A percentile compares a stretch with the other conserved stretches of the same genome.
Evolutionary conservation across 2,329 filamentous ascomycete species (phyloP).

Genomic region (Alternaria consortialis): DNA sequence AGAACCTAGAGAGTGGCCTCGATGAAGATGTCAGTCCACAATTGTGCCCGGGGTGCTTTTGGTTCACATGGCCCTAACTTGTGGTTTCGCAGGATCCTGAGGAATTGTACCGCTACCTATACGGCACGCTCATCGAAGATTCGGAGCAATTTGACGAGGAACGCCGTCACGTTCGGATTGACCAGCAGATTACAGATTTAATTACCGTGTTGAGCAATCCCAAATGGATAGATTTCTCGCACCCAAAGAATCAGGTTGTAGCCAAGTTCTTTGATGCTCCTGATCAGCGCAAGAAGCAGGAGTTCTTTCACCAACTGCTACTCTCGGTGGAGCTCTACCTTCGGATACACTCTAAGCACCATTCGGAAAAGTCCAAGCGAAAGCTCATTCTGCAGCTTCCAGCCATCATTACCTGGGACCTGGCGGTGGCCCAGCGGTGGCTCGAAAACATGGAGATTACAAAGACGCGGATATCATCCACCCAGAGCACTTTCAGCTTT

Average conservation of each 20-base stretch:
- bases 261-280: constrained; percentile 73
- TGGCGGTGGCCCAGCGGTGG: constrained; percentile 79
- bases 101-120: constrained; percentile 66
- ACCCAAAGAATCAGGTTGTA: constrained; percentile 74
- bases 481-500: constrained; percentile 63
- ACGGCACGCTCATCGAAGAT: constrained; percentile 72
- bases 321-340: constrained; percentile 76
- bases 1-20: constrained; percentile 53
- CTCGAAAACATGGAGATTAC: constrained; percentile 74
- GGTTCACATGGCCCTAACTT: constrained; percentile 42
- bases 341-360: constrained; percentile 70
- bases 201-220: constrained; percentile 73
- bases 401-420: constrained; percentile 74
- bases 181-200: constrained; percentile 76
- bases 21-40: constrained; percentile 53
- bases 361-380: constrained; percentile 70
- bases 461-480: constrained; percentile 60
- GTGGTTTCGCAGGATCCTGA: constrained; percentile 50
- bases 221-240: constrained; percentile 78
- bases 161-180: constrained; percentile 67
- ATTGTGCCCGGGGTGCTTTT: constrained; percentile 21
- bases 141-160: constrained; percentile 66
- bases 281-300: constrained; percentile 67
- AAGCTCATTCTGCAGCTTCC: constrained; percentile 72
- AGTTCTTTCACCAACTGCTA: constrained; percentile 80